phyloP scores from a whole-genome alignment of 2,329 filamentous ascomycete genomes.

The Geoglossum cookeanum region DNA sequence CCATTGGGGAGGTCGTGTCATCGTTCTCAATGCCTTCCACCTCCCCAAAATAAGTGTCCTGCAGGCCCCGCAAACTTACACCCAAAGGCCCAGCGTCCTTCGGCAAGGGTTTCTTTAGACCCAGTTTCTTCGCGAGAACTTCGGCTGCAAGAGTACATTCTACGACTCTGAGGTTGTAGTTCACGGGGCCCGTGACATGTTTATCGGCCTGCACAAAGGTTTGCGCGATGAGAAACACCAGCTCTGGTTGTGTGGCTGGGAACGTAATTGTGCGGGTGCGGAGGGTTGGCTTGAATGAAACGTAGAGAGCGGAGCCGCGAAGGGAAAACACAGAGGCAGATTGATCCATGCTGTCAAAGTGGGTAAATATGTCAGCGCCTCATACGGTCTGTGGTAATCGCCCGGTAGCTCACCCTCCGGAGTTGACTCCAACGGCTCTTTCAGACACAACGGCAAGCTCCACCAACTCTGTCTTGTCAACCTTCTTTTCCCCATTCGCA shows the following conservation, averaged over 20 bases:
- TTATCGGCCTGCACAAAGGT: conserved; percentile 91
- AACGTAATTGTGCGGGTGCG: conserved; percentile 61
- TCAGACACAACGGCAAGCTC: conserved; percentile 92
- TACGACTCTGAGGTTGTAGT: conserved; percentile 93
- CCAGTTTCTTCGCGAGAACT: conserved; percentile 39
- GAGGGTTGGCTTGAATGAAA: conserved; percentile 69
- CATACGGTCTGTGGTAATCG: background rate
- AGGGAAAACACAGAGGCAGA: conserved; percentile 86
- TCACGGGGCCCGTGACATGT: conserved; percentile 76
- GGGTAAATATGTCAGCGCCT: background rate
- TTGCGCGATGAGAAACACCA: conserved; percentile 86
- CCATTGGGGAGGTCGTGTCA: conserved; percentile 24
- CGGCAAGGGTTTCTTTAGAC: conserved; percentile 40
- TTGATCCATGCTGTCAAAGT: conserved; percentile 65
- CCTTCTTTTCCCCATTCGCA: conserved; percentile 56
- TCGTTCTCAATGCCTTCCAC: conserved; percentile 28
- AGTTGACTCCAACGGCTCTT: conserved; percentile 86
- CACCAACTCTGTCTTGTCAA: conserved; percentile 82
- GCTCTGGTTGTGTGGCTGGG: conserved; percentile 59
- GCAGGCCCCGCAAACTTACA: conserved; percentile 69
- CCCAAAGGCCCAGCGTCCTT: conserved; percentile 67
- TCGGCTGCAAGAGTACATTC: conserved; percentile 80
- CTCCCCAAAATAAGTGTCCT: conserved; percentile 56
- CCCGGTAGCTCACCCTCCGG: conserved; percentile 49
- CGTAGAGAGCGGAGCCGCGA: conserved; percentile 70